These are phyloP conservation scores for Paraglomus brasilianum DNA, from an alignment of 192 early-diverging fungal species.

Conservation along the genomic window DNA sequence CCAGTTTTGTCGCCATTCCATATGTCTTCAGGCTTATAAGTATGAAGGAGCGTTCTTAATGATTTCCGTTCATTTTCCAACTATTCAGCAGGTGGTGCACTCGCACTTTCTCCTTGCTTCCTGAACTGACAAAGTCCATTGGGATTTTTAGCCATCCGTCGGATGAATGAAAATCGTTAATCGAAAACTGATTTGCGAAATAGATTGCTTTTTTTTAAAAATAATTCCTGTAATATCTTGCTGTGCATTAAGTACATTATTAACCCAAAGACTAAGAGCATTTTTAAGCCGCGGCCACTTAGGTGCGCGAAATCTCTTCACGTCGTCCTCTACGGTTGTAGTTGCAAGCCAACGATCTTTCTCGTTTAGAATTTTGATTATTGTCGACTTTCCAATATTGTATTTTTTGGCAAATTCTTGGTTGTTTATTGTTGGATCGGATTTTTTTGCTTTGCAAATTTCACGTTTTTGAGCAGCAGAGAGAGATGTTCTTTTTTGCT, in stretches of 20 bases:
- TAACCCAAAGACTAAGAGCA: conserved; percentile 13
- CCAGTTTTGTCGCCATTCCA: conserved; percentile 10
- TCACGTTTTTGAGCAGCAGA: too few relatives aligned
- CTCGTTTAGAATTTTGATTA: conserved; percentile 6
- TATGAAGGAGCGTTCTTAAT: neutral
- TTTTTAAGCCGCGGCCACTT: conserved; percentile 3
- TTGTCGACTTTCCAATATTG: neutral
- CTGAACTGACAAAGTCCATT: conserved; percentile 9
- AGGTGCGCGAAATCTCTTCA: conserved; percentile 12
- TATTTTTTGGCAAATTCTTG: neutral
- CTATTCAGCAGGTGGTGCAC: neutral
- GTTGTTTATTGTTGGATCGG: neutral
- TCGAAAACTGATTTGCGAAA: conserved; percentile 9
- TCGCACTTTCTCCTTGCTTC: conserved; percentile 16
- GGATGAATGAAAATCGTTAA: conserved; percentile 20
- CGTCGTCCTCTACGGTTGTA: neutral
- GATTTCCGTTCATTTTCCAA: neutral
- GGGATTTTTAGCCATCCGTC: conserved; percentile 12
- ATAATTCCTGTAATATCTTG: conserved; percentile 16
- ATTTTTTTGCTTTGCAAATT: too few relatives aligned
- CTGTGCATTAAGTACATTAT: conserved; percentile 6
- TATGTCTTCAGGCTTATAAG: conserved; percentile 12
- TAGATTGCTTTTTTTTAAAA: conserved; percentile 12
- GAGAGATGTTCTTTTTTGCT: too few relatives aligned
- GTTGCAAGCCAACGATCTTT: conserved; percentile 15